Evolutionary conservation across 306 rosid species (phyloP).

Genomic region (Acacia acuminata): DNA sequence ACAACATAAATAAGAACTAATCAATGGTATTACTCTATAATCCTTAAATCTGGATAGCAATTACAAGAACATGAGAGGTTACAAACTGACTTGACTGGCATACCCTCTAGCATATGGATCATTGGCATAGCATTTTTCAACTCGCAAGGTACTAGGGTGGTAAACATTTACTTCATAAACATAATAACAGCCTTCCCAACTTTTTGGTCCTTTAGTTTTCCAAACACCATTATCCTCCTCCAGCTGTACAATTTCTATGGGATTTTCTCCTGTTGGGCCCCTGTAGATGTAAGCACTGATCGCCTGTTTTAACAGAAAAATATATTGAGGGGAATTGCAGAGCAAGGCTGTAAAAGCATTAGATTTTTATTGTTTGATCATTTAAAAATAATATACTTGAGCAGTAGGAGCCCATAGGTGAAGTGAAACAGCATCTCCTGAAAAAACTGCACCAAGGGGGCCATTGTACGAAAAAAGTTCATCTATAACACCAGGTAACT

Average conservation of each 20-base stretch:
- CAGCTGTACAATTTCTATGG: slow-evolving; percentile 69
- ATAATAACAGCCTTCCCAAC: slow-evolving; percentile 92
- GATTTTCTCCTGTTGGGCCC: slow-evolving; percentile 62
- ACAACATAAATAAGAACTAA: not conserved
- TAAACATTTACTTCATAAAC: slow-evolving; percentile 83
- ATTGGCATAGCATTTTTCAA: slow-evolving; percentile 77
- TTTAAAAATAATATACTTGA: slow-evolving; percentile 53
- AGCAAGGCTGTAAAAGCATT: slow-evolving; percentile 10
- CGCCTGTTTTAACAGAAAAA: slow-evolving; percentile 49
- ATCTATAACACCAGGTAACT: slow-evolving; percentile 91
- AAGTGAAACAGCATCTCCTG: slow-evolving; percentile 70
- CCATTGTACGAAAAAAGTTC: slow-evolving; percentile 83
- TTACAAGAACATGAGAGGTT: slow-evolving; percentile 32
- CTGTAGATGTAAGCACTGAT: slow-evolving; percentile 62
- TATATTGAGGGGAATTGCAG: not conserved
- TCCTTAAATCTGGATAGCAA: slow-evolving; percentile 34
- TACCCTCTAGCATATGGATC: slow-evolving; percentile 99
- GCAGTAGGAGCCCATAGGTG: slow-evolving; percentile 97
- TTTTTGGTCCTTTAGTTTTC: slow-evolving; percentile 74
- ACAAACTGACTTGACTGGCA: slow-evolving; percentile 37
- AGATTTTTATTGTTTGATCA: not conserved
- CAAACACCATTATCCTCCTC: slow-evolving; percentile 85
- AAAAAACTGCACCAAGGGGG: slow-evolving; percentile 80
- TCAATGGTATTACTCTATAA: slow-evolving; percentile 11
- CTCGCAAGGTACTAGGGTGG: slow-evolving; percentile 74